A percentile compares a stretch with the other conserved stretches of the same genome.
Evolutionary conservation across 257 asterid genomes (phyloP).

Genomic region (Solanum neorickii): DNA sequence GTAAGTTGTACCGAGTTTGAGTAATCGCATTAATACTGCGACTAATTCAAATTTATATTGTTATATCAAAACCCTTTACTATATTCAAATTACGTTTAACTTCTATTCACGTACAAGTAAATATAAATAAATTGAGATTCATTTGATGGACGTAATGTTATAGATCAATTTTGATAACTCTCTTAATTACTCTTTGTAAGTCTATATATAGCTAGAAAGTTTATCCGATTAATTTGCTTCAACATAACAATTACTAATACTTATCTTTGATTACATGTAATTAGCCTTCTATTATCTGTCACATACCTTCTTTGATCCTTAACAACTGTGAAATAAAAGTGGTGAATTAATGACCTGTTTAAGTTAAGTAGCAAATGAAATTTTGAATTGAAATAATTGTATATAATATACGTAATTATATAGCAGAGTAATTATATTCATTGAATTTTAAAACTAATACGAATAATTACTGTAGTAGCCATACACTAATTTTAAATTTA

Average conservation of each 20-base stretch:
- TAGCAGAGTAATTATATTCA: not conserved
- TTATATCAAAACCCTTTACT: not conserved
- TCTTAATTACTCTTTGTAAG: not conserved
- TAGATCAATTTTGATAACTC: not conserved
- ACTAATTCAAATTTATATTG: not conserved
- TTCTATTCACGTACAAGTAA: not conserved
- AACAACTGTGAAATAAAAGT: not conserved
- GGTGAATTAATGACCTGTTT: not conserved
- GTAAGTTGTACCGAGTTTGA: too few relatives aligned
- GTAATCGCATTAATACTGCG: too few relatives aligned
- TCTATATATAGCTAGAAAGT: not conserved
- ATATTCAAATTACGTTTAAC: not conserved
- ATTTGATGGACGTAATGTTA: not conserved
- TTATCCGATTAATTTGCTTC: not conserved
- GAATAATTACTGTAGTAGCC: not conserved
- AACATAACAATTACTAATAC: not conserved
- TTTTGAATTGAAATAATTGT: too few relatives aligned
- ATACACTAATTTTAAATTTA: not conserved
- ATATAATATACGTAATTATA: too few relatives aligned
- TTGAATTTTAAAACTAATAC: not conserved
- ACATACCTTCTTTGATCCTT: not conserved
- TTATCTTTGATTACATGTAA: not conserved
- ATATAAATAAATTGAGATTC: not conserved
- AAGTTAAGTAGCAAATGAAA: not conserved
- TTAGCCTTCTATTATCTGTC: not conserved